Conservation (phyloP, 306 rosid species). For the Geum urbanum region DNA sequence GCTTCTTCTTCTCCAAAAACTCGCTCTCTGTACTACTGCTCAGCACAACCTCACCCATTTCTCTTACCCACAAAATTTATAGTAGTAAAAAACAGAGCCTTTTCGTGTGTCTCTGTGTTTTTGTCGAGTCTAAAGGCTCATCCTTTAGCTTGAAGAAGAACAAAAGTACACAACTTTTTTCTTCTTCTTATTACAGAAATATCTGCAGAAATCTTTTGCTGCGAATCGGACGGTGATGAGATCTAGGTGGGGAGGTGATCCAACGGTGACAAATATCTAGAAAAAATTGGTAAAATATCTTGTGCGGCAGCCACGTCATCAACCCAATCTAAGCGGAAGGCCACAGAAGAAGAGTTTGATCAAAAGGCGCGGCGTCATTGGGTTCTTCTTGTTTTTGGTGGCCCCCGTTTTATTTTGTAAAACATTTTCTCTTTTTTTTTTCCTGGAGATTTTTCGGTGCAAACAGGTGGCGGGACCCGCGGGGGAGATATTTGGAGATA, state of each 20-base stretch:
- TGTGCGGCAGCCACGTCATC: slow-evolving; percentile 56
- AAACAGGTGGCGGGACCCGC: slow-evolving; percentile 19
- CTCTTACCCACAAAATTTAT: background rate
- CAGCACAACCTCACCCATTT: slow-evolving; percentile 55
- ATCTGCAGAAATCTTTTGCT: slow-evolving; percentile 15
- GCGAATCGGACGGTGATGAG: slow-evolving; percentile 40
- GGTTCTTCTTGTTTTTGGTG: slow-evolving; percentile 35
- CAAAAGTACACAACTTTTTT: background rate
- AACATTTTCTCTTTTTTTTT: background rate
- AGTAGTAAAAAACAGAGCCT: background rate
- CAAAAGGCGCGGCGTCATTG: slow-evolving; percentile 33
- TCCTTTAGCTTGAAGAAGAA: no score
- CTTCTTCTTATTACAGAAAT: slow-evolving; percentile 9
- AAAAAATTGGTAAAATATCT: slow-evolving; percentile 40
- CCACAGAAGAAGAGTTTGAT: slow-evolving; percentile 16
- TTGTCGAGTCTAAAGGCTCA: background rate
- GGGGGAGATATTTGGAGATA: slow-evolving; percentile 32
- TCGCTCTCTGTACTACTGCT: slow-evolving; percentile 26
- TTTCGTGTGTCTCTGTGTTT: background rate
- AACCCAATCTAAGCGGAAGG: slow-evolving; percentile 26
- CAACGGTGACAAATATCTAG: slow-evolving; percentile 34
- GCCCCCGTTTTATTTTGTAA: slow-evolving; percentile 41
- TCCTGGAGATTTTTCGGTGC: background rate
- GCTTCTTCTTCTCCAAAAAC: background rate
- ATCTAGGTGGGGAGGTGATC: slow-evolving; percentile 15